Evolutionary conservation across 768 basidiomycete genomes (phyloP), one percentile per base, ranked within the genome.

Genomic region (Tulasnella sp.): DNA sequence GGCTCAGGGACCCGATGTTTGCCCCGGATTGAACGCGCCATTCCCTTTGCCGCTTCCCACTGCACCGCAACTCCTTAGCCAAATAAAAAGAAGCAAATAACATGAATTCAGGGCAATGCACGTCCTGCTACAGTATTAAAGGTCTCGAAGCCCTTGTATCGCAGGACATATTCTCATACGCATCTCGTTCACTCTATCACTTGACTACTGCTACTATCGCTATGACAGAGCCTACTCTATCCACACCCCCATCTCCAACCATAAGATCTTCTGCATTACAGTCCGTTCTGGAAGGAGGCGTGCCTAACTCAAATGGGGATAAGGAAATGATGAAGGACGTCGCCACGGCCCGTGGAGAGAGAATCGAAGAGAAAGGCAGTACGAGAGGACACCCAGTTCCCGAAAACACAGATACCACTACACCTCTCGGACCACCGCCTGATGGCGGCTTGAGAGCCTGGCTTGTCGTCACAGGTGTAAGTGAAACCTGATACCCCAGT

Each of bases 381-480:
- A 36, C 62, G 12, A 36, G 16, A 36, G 62, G 36, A 27, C 27
- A 68, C 10, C 18, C 62, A 7, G 31, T 14, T 19, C 6, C 31
- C 0, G 16, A 36, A 16, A 36, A 12, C 31, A 2, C 12, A 68
- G 44, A 44, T 14, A 2, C 21, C 31, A 8, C 2, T 2, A 36
- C 16, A 42, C 21, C 48, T 38, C 36, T 74, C n/a, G 73, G 38
- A 40, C 44, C 31, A 5, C 75, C 75, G 27, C 75, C 75, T 6
- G 75, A 76, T 21, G 75, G 75, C 4, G 75, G 75, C 27, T 39
- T 76, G n/a, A 76, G 75, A 27, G 75, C 75, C 46, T 76, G 75
- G 75, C 46, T 76, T 9, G 44, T 76, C 27, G 75, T 76, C 34
- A 39, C 38, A 12, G 75, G 75, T 14, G 75, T 76, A 36, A 48